phyloP scores from a whole-genome alignment of 495 filamentous ascomycete species.

The Podospora pseudocomata region DNA sequence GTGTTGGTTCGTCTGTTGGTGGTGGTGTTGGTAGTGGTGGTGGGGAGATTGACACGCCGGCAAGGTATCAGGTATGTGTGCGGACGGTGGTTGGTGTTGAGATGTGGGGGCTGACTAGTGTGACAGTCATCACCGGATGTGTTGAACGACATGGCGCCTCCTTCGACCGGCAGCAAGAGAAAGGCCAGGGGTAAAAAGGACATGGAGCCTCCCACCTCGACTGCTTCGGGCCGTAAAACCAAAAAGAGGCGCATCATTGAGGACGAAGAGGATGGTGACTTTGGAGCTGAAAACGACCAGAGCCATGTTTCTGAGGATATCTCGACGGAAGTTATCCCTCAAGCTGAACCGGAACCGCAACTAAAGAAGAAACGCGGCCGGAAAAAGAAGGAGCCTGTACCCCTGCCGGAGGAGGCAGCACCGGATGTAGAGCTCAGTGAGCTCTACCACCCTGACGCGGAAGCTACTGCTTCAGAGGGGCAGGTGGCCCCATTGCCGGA shows the following conservation, averaged over 20 bases:
- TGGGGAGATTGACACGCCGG: background rate
- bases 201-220: background rate
- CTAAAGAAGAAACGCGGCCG: background rate
- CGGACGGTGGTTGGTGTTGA: background rate
- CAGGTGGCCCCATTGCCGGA: background rate
- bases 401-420: background rate
- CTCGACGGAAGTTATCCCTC: background rate
- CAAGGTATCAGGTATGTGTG: background rate
- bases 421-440: background rate
- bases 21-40: background rate
- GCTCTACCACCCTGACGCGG: background rate
- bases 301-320: background rate
- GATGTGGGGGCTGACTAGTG: background rate
- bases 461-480: background rate
- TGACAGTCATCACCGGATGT: slow-evolving; percentile 23
- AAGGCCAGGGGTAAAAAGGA: background rate
- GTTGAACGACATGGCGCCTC: slow-evolving; percentile 15
- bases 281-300: background rate
- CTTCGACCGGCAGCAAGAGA: background rate
- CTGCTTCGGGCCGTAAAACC: background rate
- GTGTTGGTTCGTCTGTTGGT: background rate
- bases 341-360: background rate
- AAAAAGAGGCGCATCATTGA: background rate
- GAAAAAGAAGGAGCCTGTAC: background rate
- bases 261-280: background rate